A percentile compares a stretch with the other conserved stretches of the same genome.
These are phyloP conservation scores for Sporisorium reilianum DNA, from an alignment of 1,284 basidiomycete genomes.

Conservation along the genomic window DNA sequence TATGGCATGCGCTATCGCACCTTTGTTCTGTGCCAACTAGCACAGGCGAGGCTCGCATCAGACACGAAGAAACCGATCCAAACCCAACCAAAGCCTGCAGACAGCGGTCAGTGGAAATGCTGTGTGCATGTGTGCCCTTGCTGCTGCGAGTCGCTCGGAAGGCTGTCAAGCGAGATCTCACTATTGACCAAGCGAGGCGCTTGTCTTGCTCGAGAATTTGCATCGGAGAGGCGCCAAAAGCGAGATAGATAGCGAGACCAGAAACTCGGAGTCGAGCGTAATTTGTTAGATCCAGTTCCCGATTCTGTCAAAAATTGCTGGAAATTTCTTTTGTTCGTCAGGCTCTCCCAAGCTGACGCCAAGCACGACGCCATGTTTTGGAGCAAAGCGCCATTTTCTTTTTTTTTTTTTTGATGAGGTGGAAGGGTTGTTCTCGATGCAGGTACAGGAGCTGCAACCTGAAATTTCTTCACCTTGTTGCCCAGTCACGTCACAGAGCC, in stretches of 20 bases:
- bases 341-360: neutral
- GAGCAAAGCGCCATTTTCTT: too few relatives aligned
- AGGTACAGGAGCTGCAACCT: neutral
- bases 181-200: slow-evolving; percentile 2
- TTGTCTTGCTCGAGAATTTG: neutral
- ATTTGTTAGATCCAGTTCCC: neutral
- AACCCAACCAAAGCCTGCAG: slow-evolving; percentile 2
- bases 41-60: neutral
- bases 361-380: slow-evolving; percentile 6
- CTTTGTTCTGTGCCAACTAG: neutral
- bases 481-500: slow-evolving; percentile 20
- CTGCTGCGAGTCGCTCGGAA: neutral
- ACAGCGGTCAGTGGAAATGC: too few relatives aligned
- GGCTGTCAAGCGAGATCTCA: slow-evolving; percentile 4
- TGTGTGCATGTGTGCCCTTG: too few relatives aligned
- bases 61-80: too few relatives aligned
- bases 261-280: too few relatives aligned
- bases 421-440: too few relatives aligned
- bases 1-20: neutral
- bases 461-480: too few relatives aligned
- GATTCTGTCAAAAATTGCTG: neutral
- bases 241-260: too few relatives aligned
- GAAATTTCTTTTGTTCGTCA: neutral
- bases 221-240: neutral
- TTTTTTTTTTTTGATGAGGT: too few relatives aligned